Conservation (phyloP, 495 filamentous ascomycete species). For the Cladorrhinum samala region DNA sequence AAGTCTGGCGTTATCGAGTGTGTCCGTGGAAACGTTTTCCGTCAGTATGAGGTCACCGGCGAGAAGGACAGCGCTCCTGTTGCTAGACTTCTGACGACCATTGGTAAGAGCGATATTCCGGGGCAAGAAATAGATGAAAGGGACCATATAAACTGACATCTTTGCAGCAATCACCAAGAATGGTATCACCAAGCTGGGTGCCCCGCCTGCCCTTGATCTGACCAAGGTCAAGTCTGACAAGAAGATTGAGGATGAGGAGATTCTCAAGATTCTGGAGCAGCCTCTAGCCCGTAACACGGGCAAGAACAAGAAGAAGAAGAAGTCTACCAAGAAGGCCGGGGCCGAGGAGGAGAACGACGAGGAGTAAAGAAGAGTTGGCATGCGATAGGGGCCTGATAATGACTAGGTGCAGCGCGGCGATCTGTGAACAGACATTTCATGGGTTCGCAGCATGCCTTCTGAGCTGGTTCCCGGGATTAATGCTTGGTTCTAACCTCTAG, state of each 20-base stretch:
- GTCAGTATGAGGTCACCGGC: conserved; percentile 91
- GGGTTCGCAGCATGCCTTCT: background rate
- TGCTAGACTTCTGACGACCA: conserved; percentile 77
- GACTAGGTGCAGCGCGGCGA: background rate
- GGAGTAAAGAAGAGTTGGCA: conserved; percentile 22
- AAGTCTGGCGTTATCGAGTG: conserved; percentile 96
- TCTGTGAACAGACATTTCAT: background rate
- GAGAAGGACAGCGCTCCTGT: conserved; percentile 83
- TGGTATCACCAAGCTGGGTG: conserved; percentile 77
- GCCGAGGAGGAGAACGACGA: conserved; percentile 36
- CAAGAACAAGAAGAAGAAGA: conserved; percentile 90
- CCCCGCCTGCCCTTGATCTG: conserved; percentile 64
- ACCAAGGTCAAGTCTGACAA: conserved; percentile 85
- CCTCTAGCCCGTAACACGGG: conserved; percentile 70
- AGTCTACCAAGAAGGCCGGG: conserved; percentile 66
- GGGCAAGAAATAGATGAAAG: background rate
- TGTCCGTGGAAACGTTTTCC: conserved; percentile 80
- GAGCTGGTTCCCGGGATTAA: background rate
- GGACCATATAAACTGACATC: conserved; percentile 11
- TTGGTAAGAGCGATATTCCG: conserved; percentile 58
- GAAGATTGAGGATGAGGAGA: conserved; percentile 93
- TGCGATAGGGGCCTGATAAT: background rate
- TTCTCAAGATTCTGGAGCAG: conserved; percentile 86
- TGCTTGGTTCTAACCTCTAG: background rate
- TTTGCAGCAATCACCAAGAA: conserved; percentile 93